A percentile compares a stretch with the other conserved stretches of the same genome.
Evolutionary conservation across 2,329 filamentous ascomycete genomes (phyloP).

Genomic region (Fusarium aywerte): DNA sequence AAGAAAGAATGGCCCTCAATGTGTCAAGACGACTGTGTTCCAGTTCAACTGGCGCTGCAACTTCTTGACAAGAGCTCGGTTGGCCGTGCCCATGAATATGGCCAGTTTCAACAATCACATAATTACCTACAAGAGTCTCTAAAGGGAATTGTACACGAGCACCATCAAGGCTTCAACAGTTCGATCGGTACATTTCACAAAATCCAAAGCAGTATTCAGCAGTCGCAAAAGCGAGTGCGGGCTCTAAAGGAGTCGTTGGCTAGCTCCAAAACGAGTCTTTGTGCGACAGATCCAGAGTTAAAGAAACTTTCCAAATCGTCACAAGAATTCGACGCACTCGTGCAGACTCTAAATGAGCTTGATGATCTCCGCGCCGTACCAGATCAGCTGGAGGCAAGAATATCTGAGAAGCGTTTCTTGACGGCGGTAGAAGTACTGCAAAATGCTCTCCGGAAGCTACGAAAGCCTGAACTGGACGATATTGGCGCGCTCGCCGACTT

Average conservation of each 20-base stretch:
- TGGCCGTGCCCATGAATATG: slow-evolving; percentile 88
- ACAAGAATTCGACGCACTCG: slow-evolving; percentile 88
- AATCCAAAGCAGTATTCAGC: slow-evolving; percentile 92
- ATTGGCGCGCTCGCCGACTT: slow-evolving; percentile 91
- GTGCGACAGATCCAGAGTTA: slow-evolving; percentile 87
- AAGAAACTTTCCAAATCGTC: slow-evolving; percentile 89
- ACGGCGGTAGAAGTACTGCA: slow-evolving; percentile 93
- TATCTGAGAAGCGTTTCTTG: slow-evolving; percentile 95
- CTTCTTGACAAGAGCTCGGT: slow-evolving; percentile 94
- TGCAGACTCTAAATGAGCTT: slow-evolving; percentile 84
- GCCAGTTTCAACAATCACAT: slow-evolving; percentile 84
- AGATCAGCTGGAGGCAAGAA: slow-evolving; percentile 90
- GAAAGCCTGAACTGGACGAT: slow-evolving; percentile 87
- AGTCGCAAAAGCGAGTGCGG: slow-evolving; percentile 86
- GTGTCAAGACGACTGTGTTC: slow-evolving; percentile 87
- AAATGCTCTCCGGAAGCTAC: slow-evolving; percentile 83
- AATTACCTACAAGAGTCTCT: slow-evolving; percentile 90
- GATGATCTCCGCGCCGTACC: slow-evolving; percentile 91
- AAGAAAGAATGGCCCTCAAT: slow-evolving; percentile 92
- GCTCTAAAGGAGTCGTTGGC: slow-evolving; percentile 84
- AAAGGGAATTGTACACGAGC: slow-evolving; percentile 96
- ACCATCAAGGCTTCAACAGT: slow-evolving; percentile 99
- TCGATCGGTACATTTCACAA: slow-evolving; percentile 99
- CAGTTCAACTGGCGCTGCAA: slow-evolving; percentile 93
- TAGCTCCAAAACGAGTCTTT: slow-evolving; percentile 81